A percentile compares a stretch with the other conserved stretches of the same genome.
Conservation (phyloP, 2,329 filamentous ascomycete species). For the Acrocalymma vagum region DNA sequence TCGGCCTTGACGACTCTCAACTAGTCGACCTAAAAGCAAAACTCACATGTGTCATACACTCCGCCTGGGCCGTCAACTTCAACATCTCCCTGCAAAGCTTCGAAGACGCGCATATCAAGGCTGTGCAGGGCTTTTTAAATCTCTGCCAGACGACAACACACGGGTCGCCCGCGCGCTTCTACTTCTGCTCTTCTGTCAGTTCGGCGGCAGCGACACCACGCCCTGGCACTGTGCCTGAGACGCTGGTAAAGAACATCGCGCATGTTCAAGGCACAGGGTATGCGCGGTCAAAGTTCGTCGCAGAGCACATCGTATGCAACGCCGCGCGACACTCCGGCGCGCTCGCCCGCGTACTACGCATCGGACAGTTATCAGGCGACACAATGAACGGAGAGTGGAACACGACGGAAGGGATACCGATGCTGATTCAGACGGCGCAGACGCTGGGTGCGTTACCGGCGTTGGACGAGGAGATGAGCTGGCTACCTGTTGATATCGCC, state of each 20-base stretch:
- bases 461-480: constrained; percentile 51
- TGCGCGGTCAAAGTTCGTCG: constrained; percentile 59
- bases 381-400: constrained; percentile 58
- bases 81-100: constrained; percentile 62
- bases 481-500: constrained; percentile 56
- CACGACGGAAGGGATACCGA: constrained; percentile 58
- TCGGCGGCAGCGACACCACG: constrained; percentile 51
- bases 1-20: constrained; percentile 48
- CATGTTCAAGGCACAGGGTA: constrained; percentile 62
- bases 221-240: constrained; percentile 47
- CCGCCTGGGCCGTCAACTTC: constrained; percentile 66
- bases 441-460: constrained; percentile 57
- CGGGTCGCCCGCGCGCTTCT: constrained; percentile 48
- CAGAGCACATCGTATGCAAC: constrained; percentile 54
- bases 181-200: constrained; percentile 58
- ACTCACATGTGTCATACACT: constrained; percentile 59
- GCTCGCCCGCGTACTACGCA: constrained; percentile 48
- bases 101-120: constrained; percentile 56
- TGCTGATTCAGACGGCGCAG: constrained; percentile 58
- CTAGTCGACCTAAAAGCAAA: constrained; percentile 17
- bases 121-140: constrained; percentile 54
- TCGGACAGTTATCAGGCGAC: constrained; percentile 60
- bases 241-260: constrained; percentile 40
- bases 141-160: constrained; percentile 47
- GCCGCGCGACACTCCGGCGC: constrained; percentile 19